Evolutionary conservation across 805 yeast species (phyloP), one percentile per base, ranked within the genome.

Genomic region (Lachancea nothofagi): DNA sequence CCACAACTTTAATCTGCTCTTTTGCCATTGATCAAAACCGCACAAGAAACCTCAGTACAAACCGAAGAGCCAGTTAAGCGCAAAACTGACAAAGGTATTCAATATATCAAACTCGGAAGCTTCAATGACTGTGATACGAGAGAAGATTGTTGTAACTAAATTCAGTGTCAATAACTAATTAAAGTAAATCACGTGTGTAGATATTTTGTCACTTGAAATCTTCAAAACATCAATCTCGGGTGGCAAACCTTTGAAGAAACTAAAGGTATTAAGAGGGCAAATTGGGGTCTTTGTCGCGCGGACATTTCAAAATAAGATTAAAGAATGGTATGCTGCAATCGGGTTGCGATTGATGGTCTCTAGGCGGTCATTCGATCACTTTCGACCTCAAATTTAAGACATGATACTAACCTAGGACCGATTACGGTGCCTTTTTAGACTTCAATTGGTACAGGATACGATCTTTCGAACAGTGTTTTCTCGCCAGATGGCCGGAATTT

Each of bases 361-460:
- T 25, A 4, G 13, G 13, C 14, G 28, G 7, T 14, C 28, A 5
- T 25, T 7, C 28, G 13, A n/a, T 25, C 13, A 4, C 12, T 4
- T 25, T 25, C 28, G 7, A 25, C 14, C 13, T 5, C 12, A n/a
- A n/a, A 4, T 25, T 25, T 5, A 25, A 5, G 6, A 6, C 19
- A 28, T 28, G 19, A 14, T 28, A 28, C 4, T 4, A 4, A 5
- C 13, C 31, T n/a, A 25, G 4, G 4, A 25, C 13, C 4, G 4
- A 4, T 25, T n/a, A 7, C 4, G 28, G 14, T 25, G 5, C 28
- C n/a, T 21, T 14, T 12, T 20, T 29, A 43, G 90, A 83, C 97
- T 28, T 93, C 98, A 33, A 89, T 93, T 54, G 99, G 99, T 54
- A 93, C 99, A 21, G 99, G 99, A 14, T 93, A 93, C 78, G 99